Evolutionary conservation across 441 rosid species (phyloP).

Genomic region (Codiaeum variegatum): DNA sequence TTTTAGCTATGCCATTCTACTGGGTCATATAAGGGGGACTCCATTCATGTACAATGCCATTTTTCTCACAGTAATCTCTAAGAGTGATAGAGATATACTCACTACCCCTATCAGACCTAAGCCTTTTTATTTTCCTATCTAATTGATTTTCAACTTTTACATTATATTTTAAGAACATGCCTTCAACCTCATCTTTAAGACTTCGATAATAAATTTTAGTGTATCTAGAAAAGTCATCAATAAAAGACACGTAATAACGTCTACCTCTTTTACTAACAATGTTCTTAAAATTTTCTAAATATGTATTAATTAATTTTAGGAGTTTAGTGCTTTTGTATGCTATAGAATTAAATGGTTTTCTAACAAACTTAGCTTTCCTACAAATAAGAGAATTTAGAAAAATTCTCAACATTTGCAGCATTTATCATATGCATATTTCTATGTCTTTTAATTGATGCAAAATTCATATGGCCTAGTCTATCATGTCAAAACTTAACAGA

Average conservation of each 20-base stretch:
- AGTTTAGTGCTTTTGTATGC: background rate
- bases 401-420: background rate
- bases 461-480: background rate
- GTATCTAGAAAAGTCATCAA: constrained; percentile 10
- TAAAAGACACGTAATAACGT: background rate
- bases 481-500: background rate
- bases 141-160: background rate
- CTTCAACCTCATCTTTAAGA: background rate
- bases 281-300: background rate
- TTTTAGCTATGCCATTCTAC: too few species aligned
- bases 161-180: background rate
- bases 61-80: too few species aligned
- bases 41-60: too few species aligned
- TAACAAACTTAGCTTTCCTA: background rate
- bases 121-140: background rate
- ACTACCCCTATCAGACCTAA: background rate
- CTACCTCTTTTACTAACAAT: background rate
- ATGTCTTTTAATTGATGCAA: background rate
- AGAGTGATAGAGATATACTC: too few species aligned
- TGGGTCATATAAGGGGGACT: too few species aligned
- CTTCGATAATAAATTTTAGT: background rate
- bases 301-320: background rate
- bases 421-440: background rate
- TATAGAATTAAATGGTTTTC: background rate
- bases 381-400: background rate